Evolutionary conservation across 805 yeast species (phyloP), one percentile per base, ranked within the genome.

Genomic region (Wickerhamomyces strasburgensis): DNA sequence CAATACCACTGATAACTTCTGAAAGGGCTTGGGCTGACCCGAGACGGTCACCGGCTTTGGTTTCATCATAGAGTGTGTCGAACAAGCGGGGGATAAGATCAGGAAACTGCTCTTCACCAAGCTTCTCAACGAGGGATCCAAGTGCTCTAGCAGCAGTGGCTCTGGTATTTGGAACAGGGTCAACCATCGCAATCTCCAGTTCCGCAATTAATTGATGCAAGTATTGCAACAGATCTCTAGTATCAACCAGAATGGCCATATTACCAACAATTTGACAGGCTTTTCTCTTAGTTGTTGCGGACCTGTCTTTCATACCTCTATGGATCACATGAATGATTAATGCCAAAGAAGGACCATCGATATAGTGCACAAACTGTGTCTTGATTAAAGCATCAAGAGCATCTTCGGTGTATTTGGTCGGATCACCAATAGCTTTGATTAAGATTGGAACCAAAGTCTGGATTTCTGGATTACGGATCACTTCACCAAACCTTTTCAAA

Each of bases 251-350:
- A 57, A 93, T 87, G 2, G 98, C 88, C 98, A 93, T 93, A 56
- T 93, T 93, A 45, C 99, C 99, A 21, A 93, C 97, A 68, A 93
- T 90, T 62, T 93, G 97, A 61, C 98, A 89, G 0, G 98, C 90
- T 60, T 87, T 87, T 58, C 84, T 78, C 67, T 90, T 93, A 5
- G 93, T 85, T 29, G 79, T 70, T 0, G 98, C 97, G n/a, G 95
- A 84, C 54, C 98, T 71, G 49, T 90, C 98, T 35, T 75, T 78
- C 84, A 93, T 79, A 65, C 98, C 99, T 60, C 98, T 78, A 57
- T 87, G 93, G 33, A 93, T 82, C 35, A 93, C 96, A 56, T 89
- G 96, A 44, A 89, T 86, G 38, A 93, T 87, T 51, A 93, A 72
- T 0, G 99, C 98, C 53, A 93, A 70, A 1, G 98, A 90, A 3